These are phyloP conservation scores for Juglanconis sp. DNA, from an alignment of 2,329 filamentous ascomycete genomes.

Conservation along the genomic window DNA sequence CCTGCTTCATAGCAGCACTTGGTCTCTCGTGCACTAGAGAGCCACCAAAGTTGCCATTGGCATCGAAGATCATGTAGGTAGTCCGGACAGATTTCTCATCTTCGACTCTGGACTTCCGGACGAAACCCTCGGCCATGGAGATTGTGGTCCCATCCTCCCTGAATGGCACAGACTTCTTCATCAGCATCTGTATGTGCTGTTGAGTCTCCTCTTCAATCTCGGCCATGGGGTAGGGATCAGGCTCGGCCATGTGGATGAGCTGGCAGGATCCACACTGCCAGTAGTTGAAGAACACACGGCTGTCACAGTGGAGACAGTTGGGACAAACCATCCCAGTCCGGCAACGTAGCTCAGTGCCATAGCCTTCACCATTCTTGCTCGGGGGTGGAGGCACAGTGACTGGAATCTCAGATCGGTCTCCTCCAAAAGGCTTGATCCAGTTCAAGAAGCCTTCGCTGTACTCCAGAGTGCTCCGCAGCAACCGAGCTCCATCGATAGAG, in stretches of 20 bases:
- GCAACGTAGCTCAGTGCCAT: not conserved
- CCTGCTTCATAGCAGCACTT: slow-evolving; percentile 40
- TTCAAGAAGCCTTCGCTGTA: slow-evolving; percentile 59
- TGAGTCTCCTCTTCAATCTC: not conserved
- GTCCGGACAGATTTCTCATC: slow-evolving; percentile 22
- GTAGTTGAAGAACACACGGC: not conserved
- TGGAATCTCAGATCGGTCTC: slow-evolving; percentile 34
- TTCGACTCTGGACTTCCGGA: not conserved
- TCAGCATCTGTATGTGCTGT: not conserved
- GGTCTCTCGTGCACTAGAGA: slow-evolving; percentile 50
- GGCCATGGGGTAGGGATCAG: slow-evolving; percentile 2
- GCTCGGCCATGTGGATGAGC: not conserved
- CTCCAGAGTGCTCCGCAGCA: slow-evolving; percentile 28
- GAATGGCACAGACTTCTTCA: not conserved
- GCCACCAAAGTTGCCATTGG: slow-evolving; percentile 33
- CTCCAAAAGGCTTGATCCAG: slow-evolving; percentile 43
- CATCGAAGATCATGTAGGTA: slow-evolving; percentile 43
- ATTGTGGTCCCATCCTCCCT: slow-evolving; percentile 3
- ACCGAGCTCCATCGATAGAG: not conserved
- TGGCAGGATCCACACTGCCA: not conserved
- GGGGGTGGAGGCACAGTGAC: not conserved
- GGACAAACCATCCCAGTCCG: not conserved
- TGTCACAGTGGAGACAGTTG: not conserved
- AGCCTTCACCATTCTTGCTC: slow-evolving; percentile 28
- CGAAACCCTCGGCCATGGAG: not conserved